These are phyloP conservation scores for Penicillium freii DNA, from an alignment of 2,329 filamentous ascomycete genomes.

Conservation along the genomic window DNA sequence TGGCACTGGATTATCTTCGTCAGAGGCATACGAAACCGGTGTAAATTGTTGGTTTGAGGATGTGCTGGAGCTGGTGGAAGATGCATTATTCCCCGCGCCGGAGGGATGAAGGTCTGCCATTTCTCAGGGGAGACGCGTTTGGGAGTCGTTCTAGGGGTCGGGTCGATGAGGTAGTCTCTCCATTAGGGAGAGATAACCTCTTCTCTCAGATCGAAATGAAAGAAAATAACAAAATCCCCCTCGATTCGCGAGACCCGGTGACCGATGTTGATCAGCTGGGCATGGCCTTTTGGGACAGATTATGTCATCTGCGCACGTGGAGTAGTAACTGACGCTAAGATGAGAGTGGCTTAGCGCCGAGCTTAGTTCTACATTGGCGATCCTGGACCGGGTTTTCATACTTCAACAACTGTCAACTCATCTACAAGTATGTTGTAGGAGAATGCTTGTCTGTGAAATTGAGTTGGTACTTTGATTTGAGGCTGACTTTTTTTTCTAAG, in stretches of 20 bases:
- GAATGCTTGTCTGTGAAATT: neutral
- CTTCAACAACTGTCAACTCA: neutral
- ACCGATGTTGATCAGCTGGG: conserved; percentile 7
- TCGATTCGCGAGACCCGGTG: neutral
- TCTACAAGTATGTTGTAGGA: neutral
- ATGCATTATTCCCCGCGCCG: conserved; percentile 26
- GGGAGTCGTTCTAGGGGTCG: neutral
- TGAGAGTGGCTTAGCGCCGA: conserved; percentile 1
- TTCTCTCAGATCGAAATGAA: neutral
- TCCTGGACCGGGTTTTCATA: neutral
- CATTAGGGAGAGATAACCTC: neutral
- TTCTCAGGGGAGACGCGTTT: neutral
- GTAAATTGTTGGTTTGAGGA: conserved; percentile 33
- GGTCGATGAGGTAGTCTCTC: neutral
- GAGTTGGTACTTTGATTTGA: neutral
- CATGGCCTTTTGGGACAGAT: neutral
- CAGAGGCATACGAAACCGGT: conserved; percentile 35
- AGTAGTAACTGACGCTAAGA: neutral
- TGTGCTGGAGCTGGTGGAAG: conserved; percentile 27
- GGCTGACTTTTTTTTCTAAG: neutral
- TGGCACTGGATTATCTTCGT: conserved; percentile 21
- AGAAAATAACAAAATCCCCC: neutral
- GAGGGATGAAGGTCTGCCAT: conserved; percentile 30
- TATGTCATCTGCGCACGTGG: conserved; percentile 7
- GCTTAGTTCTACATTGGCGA: neutral